These are phyloP conservation scores for Acorus calamus DNA, from an alignment of 106 monocot genomes.

Conservation along the genomic window DNA sequence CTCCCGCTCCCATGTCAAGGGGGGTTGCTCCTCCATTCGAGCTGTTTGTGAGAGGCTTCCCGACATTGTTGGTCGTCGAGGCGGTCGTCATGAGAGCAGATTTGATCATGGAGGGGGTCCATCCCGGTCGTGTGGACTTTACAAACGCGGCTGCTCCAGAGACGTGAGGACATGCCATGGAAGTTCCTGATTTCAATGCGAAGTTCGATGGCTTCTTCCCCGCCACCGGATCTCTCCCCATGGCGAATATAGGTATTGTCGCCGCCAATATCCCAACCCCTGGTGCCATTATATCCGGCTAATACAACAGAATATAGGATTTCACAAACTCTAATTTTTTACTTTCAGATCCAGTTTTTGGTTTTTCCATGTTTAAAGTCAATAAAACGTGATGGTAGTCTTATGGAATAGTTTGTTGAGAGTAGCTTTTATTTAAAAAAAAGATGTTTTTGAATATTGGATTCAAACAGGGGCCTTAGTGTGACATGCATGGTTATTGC, in stretches of 20 bases:
- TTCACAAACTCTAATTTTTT: too few species aligned
- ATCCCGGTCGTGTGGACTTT: conserved; percentile 55
- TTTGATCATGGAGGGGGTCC: conserved; percentile 91
- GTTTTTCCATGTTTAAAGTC: too few species aligned
- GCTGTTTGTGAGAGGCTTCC: conserved; percentile 34
- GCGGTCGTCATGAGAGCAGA: conserved; percentile 99
- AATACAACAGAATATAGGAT: too few species aligned
- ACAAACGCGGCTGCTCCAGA: conserved; percentile 84
- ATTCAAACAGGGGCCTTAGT: too few species aligned
- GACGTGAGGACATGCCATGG: conserved; percentile 97
- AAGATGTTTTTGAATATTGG: too few species aligned
- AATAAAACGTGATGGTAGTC: too few species aligned
- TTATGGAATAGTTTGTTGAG: too few species aligned
- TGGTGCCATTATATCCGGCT: conserved; percentile 94
- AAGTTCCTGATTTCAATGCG: conserved; percentile 87
- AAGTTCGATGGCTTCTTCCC: conserved; percentile 78
- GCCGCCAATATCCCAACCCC: conserved; percentile 83
- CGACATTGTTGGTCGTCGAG: conserved; percentile 39
- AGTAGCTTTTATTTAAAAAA: too few species aligned
- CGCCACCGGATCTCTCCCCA: conserved; percentile 18
- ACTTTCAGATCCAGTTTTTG: too few species aligned
- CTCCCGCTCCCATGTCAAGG: conserved; percentile 86
- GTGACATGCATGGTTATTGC: too few species aligned
- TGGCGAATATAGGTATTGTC: conserved; percentile 38
- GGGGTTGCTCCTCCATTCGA: conserved; percentile 42